Percentiles rank a stretch among this genome's conserved stretches.
Evolutionary conservation across 257 asterid genomes (phyloP).

Genomic region (Rhazya stricta): DNA sequence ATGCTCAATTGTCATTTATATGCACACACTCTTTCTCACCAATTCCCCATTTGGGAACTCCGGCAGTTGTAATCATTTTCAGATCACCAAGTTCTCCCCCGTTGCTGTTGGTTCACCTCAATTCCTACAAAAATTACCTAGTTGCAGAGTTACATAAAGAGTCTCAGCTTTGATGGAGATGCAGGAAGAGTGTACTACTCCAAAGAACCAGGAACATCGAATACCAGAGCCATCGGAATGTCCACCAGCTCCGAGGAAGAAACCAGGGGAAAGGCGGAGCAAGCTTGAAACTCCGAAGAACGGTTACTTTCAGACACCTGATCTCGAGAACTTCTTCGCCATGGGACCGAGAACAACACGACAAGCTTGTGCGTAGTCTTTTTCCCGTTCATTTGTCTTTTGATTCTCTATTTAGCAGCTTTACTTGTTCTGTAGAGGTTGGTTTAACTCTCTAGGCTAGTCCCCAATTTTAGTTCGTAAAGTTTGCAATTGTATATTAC

Average conservation of each 20-base stretch:
- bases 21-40: neutral
- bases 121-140: no score
- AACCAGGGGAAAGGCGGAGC: conserved; percentile 10
- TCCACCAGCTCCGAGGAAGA: conserved; percentile 72
- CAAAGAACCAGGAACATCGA: conserved; percentile 43
- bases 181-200: conserved; percentile 58
- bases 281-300: conserved; percentile 31
- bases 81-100: neutral
- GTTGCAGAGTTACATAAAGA: no score
- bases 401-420: neutral
- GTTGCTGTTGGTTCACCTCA: neutral
- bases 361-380: conserved; percentile 25
- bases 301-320: conserved; percentile 51
- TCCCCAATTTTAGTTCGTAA: neutral
- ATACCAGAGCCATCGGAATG: conserved; percentile 47
- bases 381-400: no score
- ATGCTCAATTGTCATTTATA: conserved; percentile 38
- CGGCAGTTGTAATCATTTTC: neutral
- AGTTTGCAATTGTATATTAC: neutral
- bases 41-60: neutral
- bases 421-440: neutral
- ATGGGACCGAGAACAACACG: conserved; percentile 17
- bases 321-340: conserved; percentile 43
- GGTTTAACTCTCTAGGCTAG: neutral
- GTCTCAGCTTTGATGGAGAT: conserved; percentile 26